Evolutionary conservation across 1,284 basidiomycete species (phyloP).

Genomic region (Polyporus tsugae): DNA sequence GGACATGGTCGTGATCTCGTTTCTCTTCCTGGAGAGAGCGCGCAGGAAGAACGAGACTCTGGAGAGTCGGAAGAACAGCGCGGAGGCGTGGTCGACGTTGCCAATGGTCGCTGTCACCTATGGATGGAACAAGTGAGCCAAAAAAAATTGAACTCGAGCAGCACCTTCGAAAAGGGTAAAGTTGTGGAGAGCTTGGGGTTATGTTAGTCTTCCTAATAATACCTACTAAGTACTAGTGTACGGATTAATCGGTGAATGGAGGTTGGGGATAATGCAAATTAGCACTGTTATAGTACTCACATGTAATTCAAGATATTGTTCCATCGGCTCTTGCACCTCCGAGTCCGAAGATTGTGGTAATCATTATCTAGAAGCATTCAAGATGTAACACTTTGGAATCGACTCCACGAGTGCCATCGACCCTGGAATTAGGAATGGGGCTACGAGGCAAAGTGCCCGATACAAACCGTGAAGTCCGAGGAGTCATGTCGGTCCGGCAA

Average conservation of each 20-base stretch:
- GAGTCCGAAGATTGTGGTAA: background rate
- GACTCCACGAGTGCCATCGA: background rate
- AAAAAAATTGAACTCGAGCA: background rate
- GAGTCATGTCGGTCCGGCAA: background rate
- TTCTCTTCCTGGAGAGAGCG: slow-evolving; percentile 47
- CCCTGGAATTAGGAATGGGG: background rate
- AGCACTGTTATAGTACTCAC: background rate
- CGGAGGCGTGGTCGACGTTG: background rate
- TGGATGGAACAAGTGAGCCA: background rate
- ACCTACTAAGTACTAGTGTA: background rate
- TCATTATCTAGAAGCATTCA: background rate
- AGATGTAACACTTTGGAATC: background rate
- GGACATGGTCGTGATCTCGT: slow-evolving; percentile 49
- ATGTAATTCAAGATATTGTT: background rate
- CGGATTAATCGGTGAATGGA: background rate
- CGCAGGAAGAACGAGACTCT: slow-evolving; percentile 5
- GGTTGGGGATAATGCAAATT: background rate
- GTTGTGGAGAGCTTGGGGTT: background rate
- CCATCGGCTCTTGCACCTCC: background rate
- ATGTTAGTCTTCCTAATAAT: background rate
- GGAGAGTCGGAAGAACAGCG: background rate
- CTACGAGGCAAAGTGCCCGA: background rate
- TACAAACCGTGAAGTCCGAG: background rate
- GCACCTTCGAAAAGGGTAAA: background rate
- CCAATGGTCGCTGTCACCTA: background rate